Evolutionary conservation across 2,329 filamentous ascomycete genomes (phyloP), one percentile per base, ranked within the genome.

Genomic region (Aspergillus terreus): DNA sequence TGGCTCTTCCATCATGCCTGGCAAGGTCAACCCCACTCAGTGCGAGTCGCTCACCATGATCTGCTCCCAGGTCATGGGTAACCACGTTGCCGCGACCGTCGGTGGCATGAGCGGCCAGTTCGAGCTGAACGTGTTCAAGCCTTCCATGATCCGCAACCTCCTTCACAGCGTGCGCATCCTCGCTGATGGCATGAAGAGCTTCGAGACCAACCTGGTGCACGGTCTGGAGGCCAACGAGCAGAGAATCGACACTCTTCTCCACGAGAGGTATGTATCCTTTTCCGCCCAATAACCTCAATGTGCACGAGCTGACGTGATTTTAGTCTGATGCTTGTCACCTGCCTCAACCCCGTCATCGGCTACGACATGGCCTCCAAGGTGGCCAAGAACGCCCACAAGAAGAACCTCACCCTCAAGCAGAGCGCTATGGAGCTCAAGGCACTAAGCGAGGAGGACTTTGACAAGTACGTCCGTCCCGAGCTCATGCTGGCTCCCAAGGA

Each of bases 1-100:
- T 32, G 92, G 92, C 58, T 94, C 88, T 68, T 95, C 89, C 63
- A 97, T 99, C 80, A 99, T 99, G 94, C 94, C 94, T 42, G 94
- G 94, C 68, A 99, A 99, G 81, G 94, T 99, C 71, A 99, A 99
- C 80, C 94, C 94, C 30, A 99, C 94, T 30, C 94, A 99, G 78
- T 96, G 91, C 76, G 94, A 99, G 80, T 89, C 91, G 56, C 78
- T 99, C 72, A 97, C 94, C 63, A 99, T 99, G 94, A 81, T 97
- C 55, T 96, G 92, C 78, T 85, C 90, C 17, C 94, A 99, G 76
- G 92, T 99, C 56, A 96, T 97, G 82, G 94, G 94, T 68, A 99
- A 99, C 82, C 86, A 97, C 71, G 87, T 91, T 49, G 90, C 94
- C 35, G 86, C 90, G 55, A 96, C 92, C 27, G 90, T 97, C 64